Evolutionary conservation across 2,329 filamentous ascomycete species (phyloP), one percentile per base, ranked within the genome.

Genomic region (Nigrospora sphaerica): DNA sequence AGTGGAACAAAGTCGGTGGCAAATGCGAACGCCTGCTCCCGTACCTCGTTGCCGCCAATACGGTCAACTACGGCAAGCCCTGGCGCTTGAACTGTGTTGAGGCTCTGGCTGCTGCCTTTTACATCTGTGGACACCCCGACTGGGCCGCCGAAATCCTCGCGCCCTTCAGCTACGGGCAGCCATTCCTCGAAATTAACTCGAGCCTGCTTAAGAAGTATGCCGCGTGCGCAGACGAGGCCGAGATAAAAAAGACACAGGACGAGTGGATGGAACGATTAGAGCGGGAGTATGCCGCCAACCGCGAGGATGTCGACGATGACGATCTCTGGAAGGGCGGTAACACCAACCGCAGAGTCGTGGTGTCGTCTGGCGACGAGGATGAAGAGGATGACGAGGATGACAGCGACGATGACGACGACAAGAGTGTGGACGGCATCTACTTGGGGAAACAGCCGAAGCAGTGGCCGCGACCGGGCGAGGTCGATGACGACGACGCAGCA

Each of bases 51-150:
- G 93, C 93, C 6, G 93, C 93, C 41, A 98, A 98, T 64, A 86
- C 87, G 1, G 93, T 96, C 61, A 98, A 98, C 70, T 98, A 98
- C 68, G 93, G 93, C 50, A 88, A 88, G 60, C 93, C 93, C 6
- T 96, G 91, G 88, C 77, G 91, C 46, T 66, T 98, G 52, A 98
- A 98, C 66, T 98, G 93, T 58, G 93, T 90, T 31, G 93, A 98
- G 71, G 93, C 93, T 4, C 73, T 98, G 40, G 93, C 90, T 0
- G 92, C 93, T 4, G 88, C 88, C 18, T 98, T 95, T 61, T 88
- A 80, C 59, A 98, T 98, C 53, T 97, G 92, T 57, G 89, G 93
- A 5, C 88, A 93, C 59, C 65, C 78, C 7, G 92, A 96, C 43
- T 98, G 93, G 93, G 92, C 93, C 0, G 81, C 86, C 60, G 80